Evolutionary conservation across 805 yeast genomes (phyloP).

Genomic region (Debaryomyces castellii): DNA sequence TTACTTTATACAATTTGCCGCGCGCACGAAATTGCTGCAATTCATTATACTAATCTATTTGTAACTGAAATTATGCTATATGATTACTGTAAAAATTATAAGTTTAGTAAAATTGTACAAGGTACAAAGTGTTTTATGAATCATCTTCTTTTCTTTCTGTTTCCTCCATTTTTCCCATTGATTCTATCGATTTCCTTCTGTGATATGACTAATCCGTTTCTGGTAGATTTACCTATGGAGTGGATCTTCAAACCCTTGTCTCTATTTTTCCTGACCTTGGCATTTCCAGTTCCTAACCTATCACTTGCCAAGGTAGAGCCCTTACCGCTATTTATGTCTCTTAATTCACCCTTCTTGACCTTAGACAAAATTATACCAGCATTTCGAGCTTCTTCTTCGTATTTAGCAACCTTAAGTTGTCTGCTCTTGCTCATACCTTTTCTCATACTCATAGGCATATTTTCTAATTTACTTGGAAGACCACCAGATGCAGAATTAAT

Average conservation of each 20-base stretch:
- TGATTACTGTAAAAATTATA: neutral
- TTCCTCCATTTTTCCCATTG: conserved; percentile 12
- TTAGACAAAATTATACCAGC: conserved; percentile 88
- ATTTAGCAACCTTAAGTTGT: conserved; percentile 49
- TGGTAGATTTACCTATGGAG: conserved; percentile 72
- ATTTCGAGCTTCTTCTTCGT: conserved; percentile 77
- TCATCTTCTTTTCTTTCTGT: conserved; percentile 5
- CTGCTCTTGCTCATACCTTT: conserved; percentile 75
- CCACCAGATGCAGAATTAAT: conserved; percentile 47
- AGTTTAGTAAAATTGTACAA: neutral
- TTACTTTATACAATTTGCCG: neutral
- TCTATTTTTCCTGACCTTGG: conserved; percentile 45
- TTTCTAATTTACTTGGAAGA: conserved; percentile 52
- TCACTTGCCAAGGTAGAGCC: conserved; percentile 52
- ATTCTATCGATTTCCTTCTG: conserved; percentile 60
- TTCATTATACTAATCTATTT: neutral
- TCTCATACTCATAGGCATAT: conserved; percentile 86
- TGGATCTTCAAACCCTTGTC: conserved; percentile 79
- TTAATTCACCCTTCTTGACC: conserved; percentile 63
- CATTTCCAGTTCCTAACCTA: conserved; percentile 48
- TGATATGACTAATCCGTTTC: conserved; percentile 74
- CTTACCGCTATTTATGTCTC: conserved; percentile 54
- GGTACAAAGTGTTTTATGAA: too few relatives aligned
- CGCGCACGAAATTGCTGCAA: conserved; percentile 1
- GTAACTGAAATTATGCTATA: neutral